These are phyloP conservation scores for Zygnema cylindricum DNA, from an alignment of 139 green algal genomes.

Conservation along the genomic window DNA sequence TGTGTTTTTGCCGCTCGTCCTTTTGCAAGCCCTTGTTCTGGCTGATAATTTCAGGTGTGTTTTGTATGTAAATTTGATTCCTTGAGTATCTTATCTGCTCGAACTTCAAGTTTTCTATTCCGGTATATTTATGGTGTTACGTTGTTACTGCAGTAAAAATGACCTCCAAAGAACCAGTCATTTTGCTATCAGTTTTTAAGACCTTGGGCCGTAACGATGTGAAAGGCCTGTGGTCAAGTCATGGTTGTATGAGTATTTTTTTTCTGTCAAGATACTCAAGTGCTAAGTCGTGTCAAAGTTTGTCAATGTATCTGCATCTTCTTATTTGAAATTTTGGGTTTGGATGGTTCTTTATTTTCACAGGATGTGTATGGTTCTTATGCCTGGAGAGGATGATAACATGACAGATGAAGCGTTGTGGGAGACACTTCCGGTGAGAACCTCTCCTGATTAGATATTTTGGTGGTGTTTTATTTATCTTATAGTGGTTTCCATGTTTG, in stretches of 20 bases:
- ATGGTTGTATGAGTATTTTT: background rate
- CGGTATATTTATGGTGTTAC: too few species aligned
- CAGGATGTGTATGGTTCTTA: conserved; percentile 56
- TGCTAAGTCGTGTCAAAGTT: background rate
- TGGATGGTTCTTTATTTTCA: background rate
- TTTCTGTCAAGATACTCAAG: background rate
- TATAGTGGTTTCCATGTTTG: too few species aligned
- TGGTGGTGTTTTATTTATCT: too few species aligned
- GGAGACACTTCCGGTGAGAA: conserved; percentile 47
- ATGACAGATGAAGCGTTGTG: conserved; percentile 50
- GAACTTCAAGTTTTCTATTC: too few species aligned
- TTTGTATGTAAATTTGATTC: too few species aligned
- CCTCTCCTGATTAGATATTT: too few species aligned
- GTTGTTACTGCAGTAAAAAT: too few species aligned
- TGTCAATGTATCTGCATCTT: background rate
- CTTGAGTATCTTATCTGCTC: too few species aligned
- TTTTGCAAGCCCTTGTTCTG: conserved; percentile 37
- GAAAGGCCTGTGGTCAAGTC: too few species aligned
- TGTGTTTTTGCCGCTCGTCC: conserved; percentile 38
- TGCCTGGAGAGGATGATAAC: conserved; percentile 54
- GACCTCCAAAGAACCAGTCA: too few species aligned
- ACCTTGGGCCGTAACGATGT: too few species aligned
- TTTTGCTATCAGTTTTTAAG: too few species aligned
- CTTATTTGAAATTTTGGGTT: background rate
- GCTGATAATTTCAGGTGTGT: conserved; percentile 46